Conservation (phyloP, 1,139 yeast genomes). For the Yamadazyma diospyri region DNA sequence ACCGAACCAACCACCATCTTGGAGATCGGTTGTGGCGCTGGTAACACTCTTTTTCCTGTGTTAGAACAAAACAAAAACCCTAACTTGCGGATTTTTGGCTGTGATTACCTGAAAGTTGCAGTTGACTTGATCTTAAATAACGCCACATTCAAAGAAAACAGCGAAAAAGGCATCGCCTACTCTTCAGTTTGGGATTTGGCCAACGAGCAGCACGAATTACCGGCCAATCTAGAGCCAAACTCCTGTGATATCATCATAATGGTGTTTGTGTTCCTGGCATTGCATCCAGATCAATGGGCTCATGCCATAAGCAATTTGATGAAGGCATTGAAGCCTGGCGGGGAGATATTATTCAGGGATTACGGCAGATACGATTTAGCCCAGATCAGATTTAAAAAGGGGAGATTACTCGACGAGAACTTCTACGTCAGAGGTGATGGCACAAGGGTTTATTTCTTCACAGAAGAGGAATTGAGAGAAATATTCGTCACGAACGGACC, state of each 20-base stretch:
- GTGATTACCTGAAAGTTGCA: slow-evolving; percentile 88
- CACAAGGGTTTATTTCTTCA: slow-evolving; percentile 93
- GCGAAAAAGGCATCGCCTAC: slow-evolving; percentile 56
- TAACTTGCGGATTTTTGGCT: slow-evolving; percentile 72
- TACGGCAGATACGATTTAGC: slow-evolving; percentile 96
- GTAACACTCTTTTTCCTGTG: slow-evolving; percentile 92
- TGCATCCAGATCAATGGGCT: slow-evolving; percentile 89
- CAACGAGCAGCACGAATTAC: slow-evolving; percentile 66
- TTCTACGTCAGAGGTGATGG: slow-evolving; percentile 98
- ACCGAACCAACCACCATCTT: slow-evolving; percentile 71
- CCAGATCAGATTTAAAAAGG: slow-evolving; percentile 89
- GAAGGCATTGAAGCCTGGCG: slow-evolving; percentile 86
- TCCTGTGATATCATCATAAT: slow-evolving; percentile 88
- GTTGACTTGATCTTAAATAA: slow-evolving; percentile 75
- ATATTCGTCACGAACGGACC: slow-evolving; percentile 63
- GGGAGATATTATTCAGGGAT: slow-evolving; percentile 84
- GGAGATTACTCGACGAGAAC: slow-evolving; percentile 82
- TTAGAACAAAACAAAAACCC: slow-evolving; percentile 77
- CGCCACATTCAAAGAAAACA: slow-evolving; percentile 49
- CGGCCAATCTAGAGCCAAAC: slow-evolving; percentile 76
- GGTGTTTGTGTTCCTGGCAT: slow-evolving; percentile 91
- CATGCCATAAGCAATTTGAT: slow-evolving; percentile 69
- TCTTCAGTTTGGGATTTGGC: slow-evolving; percentile 97
- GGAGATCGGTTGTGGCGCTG: slow-evolving; percentile 98
- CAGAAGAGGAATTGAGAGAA: slow-evolving; percentile 81